Percentiles rank a stretch among this genome's conserved stretches.
phyloP scores from a whole-genome alignment of 352 stramenopile species.

The Pythium coloratum region DNA sequence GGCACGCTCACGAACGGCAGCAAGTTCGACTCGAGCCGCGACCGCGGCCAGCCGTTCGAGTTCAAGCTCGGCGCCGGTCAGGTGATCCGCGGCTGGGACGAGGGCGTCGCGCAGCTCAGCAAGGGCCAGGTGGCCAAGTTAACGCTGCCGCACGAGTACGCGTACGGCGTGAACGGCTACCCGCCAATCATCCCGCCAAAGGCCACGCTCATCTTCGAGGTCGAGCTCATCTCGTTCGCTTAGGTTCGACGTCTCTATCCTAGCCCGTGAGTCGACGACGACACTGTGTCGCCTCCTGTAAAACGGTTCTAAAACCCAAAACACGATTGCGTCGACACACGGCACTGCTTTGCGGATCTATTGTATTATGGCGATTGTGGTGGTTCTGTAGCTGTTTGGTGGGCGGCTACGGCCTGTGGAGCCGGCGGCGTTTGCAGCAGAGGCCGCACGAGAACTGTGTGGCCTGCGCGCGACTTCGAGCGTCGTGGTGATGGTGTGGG shows the following conservation, averaged over 20 bases:
- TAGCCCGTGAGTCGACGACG: too few species aligned
- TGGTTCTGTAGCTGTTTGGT: neutral
- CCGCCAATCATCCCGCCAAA: constrained; percentile 90
- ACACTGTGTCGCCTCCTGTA: neutral
- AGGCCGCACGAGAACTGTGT: constrained; percentile 3
- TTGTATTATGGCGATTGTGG: neutral
- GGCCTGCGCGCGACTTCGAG: neutral
- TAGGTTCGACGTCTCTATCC: constrained; percentile 26
- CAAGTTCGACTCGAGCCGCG: constrained; percentile 84
- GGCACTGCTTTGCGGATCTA: neutral
- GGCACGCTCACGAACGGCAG: constrained; percentile 72
- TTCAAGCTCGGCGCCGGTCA: constrained; percentile 75
- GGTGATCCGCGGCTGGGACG: constrained; percentile 81
- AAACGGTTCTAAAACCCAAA: neutral
- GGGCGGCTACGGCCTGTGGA: neutral
- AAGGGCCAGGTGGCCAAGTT: constrained; percentile 94
- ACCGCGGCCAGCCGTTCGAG: constrained; percentile 75
- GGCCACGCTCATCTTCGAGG: constrained; percentile 92
- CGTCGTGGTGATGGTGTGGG: constrained; percentile 1
- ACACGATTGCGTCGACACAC: neutral
- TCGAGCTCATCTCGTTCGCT: constrained; percentile 87
- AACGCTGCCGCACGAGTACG: constrained; percentile 92
- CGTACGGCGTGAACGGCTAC: constrained; percentile 91
- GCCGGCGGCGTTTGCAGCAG: neutral
- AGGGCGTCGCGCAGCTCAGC: constrained; percentile 84